phyloP scores from a whole-genome alignment of 2,329 filamentous ascomycete genomes.

The Lojkania enalia region DNA sequence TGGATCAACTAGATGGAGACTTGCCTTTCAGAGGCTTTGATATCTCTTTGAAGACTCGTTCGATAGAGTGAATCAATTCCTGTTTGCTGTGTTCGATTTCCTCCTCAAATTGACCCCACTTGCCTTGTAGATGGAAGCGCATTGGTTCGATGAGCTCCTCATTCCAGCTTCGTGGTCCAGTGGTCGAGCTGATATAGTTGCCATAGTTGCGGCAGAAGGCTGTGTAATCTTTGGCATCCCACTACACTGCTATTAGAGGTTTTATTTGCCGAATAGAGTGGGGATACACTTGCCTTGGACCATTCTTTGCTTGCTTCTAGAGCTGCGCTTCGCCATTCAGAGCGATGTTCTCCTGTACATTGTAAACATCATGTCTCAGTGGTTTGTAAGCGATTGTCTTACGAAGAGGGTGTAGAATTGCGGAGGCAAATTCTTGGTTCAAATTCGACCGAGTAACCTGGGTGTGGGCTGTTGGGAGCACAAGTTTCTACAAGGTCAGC shows the following conservation, averaged over 20 bases:
- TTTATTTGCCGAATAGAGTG: background rate
- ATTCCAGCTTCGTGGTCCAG: conserved; percentile 14
- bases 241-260: conserved; percentile 9
- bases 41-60: conserved; percentile 10
- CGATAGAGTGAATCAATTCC: conserved; percentile 11
- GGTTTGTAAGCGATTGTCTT: too few species aligned
- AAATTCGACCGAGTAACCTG: conserved; percentile 9
- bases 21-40: conserved; percentile 1
- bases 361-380: background rate
- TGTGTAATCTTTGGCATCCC: conserved; percentile 10
- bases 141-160: conserved; percentile 15
- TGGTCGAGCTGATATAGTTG: conserved; percentile 3
- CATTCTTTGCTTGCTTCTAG: conserved; percentile 17
- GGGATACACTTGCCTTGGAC: conserved; percentile 9
- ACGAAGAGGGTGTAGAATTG: conserved; percentile 16
- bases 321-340: conserved; percentile 13
- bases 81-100: conserved; percentile 8
- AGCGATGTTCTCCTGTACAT: conserved; percentile 12
- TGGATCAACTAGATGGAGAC: background rate
- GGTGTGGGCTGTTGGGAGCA: conserved; percentile 12
- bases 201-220: conserved; percentile 16
- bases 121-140: conserved; percentile 13
- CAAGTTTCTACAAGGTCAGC: conserved; percentile 12
- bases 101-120: conserved; percentile 16
- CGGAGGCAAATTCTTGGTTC: conserved; percentile 13